Percentiles rank a stretch among this genome's conserved stretches.
These are phyloP conservation scores for Mycena belliarum DNA, from an alignment of 768 basidiomycete species.

Conservation along the genomic window DNA sequence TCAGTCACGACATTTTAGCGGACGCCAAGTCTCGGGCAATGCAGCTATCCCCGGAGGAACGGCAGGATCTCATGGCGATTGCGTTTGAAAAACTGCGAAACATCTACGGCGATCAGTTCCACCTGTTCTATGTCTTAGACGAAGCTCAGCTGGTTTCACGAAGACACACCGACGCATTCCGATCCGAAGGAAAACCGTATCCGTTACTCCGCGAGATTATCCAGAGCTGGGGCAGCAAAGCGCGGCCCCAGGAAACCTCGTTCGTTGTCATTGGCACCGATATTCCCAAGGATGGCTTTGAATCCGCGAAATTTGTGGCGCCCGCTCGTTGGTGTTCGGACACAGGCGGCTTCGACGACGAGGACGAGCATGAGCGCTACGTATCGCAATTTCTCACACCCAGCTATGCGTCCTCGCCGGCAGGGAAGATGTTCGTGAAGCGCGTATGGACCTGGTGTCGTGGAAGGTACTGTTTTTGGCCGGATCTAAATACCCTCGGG, in stretches of 20 bases:
- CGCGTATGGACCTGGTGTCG: conserved; percentile 15
- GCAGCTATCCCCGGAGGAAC: background rate
- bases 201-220: background rate
- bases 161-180: background rate
- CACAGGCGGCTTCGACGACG: conserved; percentile 9
- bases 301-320: background rate
- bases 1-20: background rate
- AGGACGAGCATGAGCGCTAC: conserved; percentile 1
- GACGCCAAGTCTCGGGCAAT: background rate
- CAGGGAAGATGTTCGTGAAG: conserved; percentile 2
- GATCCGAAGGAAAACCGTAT: background rate
- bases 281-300: conserved; percentile 13
- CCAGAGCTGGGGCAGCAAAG: background rate
- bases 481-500: background rate
- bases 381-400: conserved; percentile 5
- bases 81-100: background rate
- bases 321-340: background rate
- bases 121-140: conserved; percentile 6
- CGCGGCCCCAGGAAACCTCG: background rate
- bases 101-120: background rate
- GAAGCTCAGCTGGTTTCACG: background rate
- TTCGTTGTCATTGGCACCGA: conserved; percentile 11
- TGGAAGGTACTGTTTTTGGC: conserved; percentile 13
- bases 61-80: background rate
- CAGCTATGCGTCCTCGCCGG: background rate